A percentile compares a stretch with the other conserved stretches of the same genome.
These are phyloP conservation scores for Lanmaoa rubissima DNA, from an alignment of 768 basidiomycete species.

Conservation along the genomic window DNA sequence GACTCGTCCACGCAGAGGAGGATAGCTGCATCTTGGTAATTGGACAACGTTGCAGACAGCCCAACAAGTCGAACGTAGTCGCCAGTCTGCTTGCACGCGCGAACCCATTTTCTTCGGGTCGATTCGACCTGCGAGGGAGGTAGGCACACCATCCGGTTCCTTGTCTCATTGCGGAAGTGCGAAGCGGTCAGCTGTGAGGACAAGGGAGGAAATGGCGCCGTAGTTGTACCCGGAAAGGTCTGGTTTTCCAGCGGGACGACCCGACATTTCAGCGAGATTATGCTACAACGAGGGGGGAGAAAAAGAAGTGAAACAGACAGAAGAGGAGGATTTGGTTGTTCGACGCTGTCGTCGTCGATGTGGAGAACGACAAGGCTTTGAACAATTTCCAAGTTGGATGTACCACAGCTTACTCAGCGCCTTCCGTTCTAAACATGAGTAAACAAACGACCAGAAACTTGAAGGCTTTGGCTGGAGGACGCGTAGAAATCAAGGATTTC, in stretches of 20 bases:
- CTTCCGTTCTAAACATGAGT: slow-evolving; percentile 18
- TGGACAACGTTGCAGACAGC: slow-evolving; percentile 95
- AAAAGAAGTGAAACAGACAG: neutral
- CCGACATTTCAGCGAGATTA: slow-evolving; percentile 34
- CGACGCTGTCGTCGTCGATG: slow-evolving; percentile 14
- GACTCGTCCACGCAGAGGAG: slow-evolving; percentile 93
- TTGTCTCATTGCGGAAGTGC: slow-evolving; percentile 85
- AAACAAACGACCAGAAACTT: slow-evolving; percentile 22
- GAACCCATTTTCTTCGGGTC: slow-evolving; percentile 93
- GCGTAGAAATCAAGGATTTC: too few relatives aligned
- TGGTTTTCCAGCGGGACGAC: slow-evolving; percentile 51
- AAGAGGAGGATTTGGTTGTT: neutral
- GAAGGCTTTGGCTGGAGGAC: too few relatives aligned
- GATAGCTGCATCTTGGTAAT: slow-evolving; percentile 95
- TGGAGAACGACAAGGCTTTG: neutral
- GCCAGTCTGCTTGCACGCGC: slow-evolving; percentile 82
- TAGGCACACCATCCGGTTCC: slow-evolving; percentile 96
- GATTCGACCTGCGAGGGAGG: slow-evolving; percentile 88
- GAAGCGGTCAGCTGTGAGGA: slow-evolving; percentile 87
- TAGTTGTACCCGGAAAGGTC: slow-evolving; percentile 95
- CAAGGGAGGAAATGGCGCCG: slow-evolving; percentile 90
- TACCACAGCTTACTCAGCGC: slow-evolving; percentile 11
- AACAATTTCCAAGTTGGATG: neutral
- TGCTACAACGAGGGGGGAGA: slow-evolving; percentile 2
- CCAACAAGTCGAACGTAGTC: slow-evolving; percentile 95